These are phyloP conservation scores for Mycena haematopus DNA, from an alignment of 768 basidiomycete genomes.

Conservation along the genomic window DNA sequence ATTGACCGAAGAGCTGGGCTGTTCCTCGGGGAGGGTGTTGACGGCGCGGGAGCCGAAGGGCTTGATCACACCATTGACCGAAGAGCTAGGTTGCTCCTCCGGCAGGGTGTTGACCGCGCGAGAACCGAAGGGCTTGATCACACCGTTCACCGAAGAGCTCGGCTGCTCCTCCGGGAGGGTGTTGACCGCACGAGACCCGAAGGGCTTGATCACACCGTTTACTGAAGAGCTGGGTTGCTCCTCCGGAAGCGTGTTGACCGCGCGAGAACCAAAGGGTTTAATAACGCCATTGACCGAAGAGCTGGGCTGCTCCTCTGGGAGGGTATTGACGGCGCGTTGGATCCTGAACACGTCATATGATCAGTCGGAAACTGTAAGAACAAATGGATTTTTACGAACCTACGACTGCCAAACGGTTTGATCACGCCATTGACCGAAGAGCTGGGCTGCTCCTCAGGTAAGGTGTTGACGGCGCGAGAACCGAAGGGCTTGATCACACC, in stretches of 20 bases:
- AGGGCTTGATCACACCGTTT: not conserved
- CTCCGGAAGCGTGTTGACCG: too few species aligned
- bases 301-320: too few species aligned
- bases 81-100: too few species aligned
- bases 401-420: constrained; percentile 23
- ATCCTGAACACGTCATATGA: too few species aligned
- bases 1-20: constrained; percentile 35
- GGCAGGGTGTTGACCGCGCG: too few species aligned
- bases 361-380: too few species aligned
- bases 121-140: too few species aligned
- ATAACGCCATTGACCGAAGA: constrained; percentile 38
- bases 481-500: constrained; percentile 35
- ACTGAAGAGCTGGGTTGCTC: too few species aligned
- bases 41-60: constrained; percentile 31
- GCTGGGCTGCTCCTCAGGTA: constrained; percentile 31
- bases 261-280: constrained; percentile 13
- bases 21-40: constrained; percentile 30
- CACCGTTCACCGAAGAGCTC: too few species aligned
- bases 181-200: constrained; percentile 16
- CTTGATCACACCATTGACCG: too few species aligned
- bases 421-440: constrained; percentile 29
- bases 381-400: too few species aligned
- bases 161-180: constrained; percentile 5
- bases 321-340: too few species aligned
- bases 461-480: constrained; percentile 35